A percentile compares a stretch with the other conserved stretches of the same genome.
These are phyloP conservation scores for Tetrapisispora iriomotensis DNA, from an alignment of 805 yeast species.

Conservation along the genomic window DNA sequence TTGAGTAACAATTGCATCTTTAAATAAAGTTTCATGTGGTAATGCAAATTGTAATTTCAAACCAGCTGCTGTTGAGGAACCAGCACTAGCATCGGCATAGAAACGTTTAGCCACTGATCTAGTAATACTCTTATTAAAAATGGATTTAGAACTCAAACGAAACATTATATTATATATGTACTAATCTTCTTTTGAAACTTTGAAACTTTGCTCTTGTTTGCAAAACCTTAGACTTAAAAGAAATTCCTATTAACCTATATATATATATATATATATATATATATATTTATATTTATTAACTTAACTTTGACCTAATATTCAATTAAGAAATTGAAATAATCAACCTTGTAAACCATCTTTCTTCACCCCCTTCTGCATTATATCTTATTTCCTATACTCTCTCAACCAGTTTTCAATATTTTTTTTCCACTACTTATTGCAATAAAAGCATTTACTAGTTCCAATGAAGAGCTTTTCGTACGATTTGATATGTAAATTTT, in stretches of 20 bases:
- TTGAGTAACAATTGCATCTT: slow-evolving; percentile 45
- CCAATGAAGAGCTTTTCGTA: too few relatives aligned
- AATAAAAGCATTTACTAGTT: too few relatives aligned
- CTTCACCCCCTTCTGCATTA: too few relatives aligned
- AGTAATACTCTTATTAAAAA: slow-evolving; percentile 27
- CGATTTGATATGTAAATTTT: too few relatives aligned
- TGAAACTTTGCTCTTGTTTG: too few relatives aligned
- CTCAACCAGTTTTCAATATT: background rate
- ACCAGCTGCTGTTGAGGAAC: slow-evolving; percentile 56
- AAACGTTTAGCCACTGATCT: slow-evolving; percentile 50
- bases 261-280: too few relatives aligned
- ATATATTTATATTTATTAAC: too few relatives aligned
- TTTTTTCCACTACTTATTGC: background rate
- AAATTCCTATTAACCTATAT: too few relatives aligned
- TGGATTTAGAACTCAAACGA: slow-evolving; percentile 14
- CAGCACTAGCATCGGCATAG: slow-evolving; percentile 74
- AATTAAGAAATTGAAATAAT: too few relatives aligned
- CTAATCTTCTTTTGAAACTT: background rate
- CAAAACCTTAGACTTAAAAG: too few relatives aligned
- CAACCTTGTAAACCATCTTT: too few relatives aligned
- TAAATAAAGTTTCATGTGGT: slow-evolving; percentile 67
- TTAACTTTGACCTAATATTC: too few relatives aligned
- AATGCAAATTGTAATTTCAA: slow-evolving; percentile 83
- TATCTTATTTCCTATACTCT: background rate
- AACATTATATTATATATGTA: slow-evolving; percentile 11